Evolutionary conservation across 75 land plant species (phyloP).

Genomic region (Pinus taeda): DNA sequence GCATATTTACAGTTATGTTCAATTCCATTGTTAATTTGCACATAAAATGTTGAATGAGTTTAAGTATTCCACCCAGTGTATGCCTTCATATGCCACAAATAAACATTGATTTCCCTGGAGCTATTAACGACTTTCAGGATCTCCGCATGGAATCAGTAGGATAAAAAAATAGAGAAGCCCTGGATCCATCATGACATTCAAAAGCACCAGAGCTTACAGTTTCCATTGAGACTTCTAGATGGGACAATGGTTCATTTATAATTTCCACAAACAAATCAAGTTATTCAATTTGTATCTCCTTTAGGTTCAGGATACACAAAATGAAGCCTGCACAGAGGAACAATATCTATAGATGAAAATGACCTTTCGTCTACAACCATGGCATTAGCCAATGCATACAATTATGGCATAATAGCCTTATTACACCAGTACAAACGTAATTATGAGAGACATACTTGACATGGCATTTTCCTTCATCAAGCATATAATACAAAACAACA

Average conservation of each 20-base stretch:
- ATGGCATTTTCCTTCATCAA: slow-evolving; percentile 10
- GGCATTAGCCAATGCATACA: slow-evolving; percentile 7
- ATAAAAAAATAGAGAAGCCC: no score
- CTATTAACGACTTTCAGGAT: no score
- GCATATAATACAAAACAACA: slow-evolving; percentile 3
- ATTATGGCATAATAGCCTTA: slow-evolving; percentile 4
- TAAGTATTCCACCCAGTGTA: no score
- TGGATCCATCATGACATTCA: no score
- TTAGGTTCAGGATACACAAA: background rate
- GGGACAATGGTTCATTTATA: background rate
- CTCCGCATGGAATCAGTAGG: no score
- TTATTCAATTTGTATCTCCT: background rate
- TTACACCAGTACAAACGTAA: slow-evolving; percentile 4
- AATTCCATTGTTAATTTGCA: no score
- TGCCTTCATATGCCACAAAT: no score
- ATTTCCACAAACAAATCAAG: background rate
- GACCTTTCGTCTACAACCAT: background rate
- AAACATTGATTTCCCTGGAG: no score
- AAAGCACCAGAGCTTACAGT: no score
- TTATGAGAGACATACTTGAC: slow-evolving; percentile 8
- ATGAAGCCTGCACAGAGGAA: background rate
- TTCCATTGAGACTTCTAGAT: no score
- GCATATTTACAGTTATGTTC: no score
- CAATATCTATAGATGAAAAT: slow-evolving; percentile 2
- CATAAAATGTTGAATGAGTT: no score